These are phyloP conservation scores for Penicillium paneum DNA, from an alignment of 2,329 filamentous ascomycete species.

Conservation along the genomic window DNA sequence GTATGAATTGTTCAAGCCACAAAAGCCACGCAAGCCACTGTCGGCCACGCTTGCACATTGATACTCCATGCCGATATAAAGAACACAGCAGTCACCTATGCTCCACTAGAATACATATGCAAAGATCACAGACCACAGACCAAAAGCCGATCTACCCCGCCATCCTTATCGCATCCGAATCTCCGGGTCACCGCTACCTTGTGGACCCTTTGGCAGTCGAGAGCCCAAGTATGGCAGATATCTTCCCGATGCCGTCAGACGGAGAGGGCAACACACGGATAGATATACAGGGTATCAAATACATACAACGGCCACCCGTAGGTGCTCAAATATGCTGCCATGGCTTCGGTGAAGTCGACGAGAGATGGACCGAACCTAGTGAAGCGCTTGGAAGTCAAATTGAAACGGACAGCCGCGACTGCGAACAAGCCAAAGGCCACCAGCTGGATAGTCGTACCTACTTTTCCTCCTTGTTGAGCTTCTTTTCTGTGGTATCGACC, in stretches of 20 bases:
- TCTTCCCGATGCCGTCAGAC: conserved; percentile 32
- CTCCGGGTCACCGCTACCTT: not conserved
- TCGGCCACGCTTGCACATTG: not conserved
- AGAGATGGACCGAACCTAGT: conserved; percentile 46
- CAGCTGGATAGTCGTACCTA: conserved; percentile 46
- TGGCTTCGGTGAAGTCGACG: conserved; percentile 48
- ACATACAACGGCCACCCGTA: conserved; percentile 47
- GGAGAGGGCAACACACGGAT: conserved; percentile 28
- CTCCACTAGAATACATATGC: not conserved
- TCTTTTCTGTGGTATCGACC: conserved; percentile 23
- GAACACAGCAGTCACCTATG: not conserved
- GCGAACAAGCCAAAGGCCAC: conserved; percentile 48
- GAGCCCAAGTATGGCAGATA: conserved; percentile 37
- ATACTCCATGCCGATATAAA: not conserved
- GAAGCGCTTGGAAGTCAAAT: conserved; percentile 46
- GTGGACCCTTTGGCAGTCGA: conserved; percentile 29
- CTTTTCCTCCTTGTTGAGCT: conserved; percentile 38
- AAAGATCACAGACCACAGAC: not conserved
- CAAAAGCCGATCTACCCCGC: not conserved
- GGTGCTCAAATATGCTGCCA: conserved; percentile 40
- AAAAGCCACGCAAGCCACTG: not conserved
- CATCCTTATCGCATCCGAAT: not conserved
- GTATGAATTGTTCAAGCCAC: not conserved
- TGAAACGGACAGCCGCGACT: conserved; percentile 47
- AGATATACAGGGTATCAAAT: conserved; percentile 45